phyloP scores from a whole-genome alignment of 2,329 filamentous ascomycete species.

The Phyllosticta citrichinensis region DNA sequence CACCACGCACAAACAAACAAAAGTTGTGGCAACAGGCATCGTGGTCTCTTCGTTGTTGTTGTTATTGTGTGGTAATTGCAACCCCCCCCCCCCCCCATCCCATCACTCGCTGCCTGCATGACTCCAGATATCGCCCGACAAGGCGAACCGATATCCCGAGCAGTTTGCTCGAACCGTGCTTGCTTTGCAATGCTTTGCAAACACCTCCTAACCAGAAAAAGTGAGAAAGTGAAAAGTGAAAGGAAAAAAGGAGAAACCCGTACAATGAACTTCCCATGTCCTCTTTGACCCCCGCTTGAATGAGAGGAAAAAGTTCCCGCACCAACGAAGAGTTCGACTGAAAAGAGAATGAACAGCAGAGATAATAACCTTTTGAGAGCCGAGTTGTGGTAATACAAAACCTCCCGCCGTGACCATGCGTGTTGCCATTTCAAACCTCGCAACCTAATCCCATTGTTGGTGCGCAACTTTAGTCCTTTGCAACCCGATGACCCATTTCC shows the following conservation, averaged over 20 bases:
- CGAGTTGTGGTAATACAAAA: constrained; percentile 11
- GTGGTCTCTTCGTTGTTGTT: not conserved
- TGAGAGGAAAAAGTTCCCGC: constrained; percentile 9
- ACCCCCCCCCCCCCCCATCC: not conserved
- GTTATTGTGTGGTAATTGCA: not conserved
- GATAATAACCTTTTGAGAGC: constrained; percentile 11
- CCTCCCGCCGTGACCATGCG: constrained; percentile 4
- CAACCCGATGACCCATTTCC: constrained; percentile 2
- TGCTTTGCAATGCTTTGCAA: not conserved
- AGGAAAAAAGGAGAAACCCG: not conserved
- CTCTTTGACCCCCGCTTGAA: constrained; percentile 5
- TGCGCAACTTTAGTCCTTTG: constrained; percentile 4
- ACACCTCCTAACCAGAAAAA: not conserved
- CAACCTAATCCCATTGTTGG: not conserved
- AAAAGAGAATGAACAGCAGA: constrained; percentile 6
- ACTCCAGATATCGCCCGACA: constrained; percentile 2
- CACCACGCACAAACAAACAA: not conserved
- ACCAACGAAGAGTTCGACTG: constrained; percentile 7
- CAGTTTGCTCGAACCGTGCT: not conserved
- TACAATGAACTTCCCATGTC: constrained; percentile 5
- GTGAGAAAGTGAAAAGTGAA: not conserved
- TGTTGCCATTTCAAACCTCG: constrained; percentile 2
- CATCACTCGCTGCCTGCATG: not conserved
- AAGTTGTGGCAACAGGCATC: not conserved
- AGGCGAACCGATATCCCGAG: constrained; percentile 6